Conservation (phyloP, 169 alveolate species). For the Plasmodium knowlesi region DNA sequence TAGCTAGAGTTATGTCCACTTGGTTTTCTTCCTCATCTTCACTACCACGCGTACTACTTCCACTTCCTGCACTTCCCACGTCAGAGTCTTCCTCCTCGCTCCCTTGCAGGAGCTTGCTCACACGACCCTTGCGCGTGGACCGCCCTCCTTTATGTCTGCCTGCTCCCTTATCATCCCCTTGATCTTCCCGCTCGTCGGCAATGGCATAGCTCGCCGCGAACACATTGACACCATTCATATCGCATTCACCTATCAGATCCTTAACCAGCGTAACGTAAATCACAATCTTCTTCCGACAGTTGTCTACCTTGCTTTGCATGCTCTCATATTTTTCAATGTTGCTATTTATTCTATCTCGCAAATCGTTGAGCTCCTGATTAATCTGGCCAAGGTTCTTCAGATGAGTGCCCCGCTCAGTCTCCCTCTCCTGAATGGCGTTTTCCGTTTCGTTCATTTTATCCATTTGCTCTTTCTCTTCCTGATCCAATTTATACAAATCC, state of each 20-base stretch:
- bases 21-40: not conserved
- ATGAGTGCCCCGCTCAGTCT: not conserved
- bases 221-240: conserved; percentile 38
- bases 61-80: not conserved
- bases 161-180: too few species aligned
- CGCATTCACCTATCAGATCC: conserved; percentile 54
- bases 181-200: not conserved
- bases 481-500: not conserved
- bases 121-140: not conserved
- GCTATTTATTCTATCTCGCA: conserved; percentile 14
- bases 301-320: conserved; percentile 29
- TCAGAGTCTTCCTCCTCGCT: not conserved
- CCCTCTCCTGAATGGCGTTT: not conserved
- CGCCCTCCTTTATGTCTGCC: too few species aligned
- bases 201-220: not conserved
- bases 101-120: conserved; percentile 9
- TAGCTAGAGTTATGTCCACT: conserved; percentile 28
- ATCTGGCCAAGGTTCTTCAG: conserved; percentile 12
- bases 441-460: conserved; percentile 8
- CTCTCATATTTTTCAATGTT: conserved; percentile 43
- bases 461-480: not conserved
- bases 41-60: not conserved
- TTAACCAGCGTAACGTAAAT: conserved; percentile 28
- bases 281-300: conserved; percentile 13
- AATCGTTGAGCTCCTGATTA: conserved; percentile 35